Conservation (phyloP, 139 green algal genomes). For the Tetratostichococcus sp. region DNA sequence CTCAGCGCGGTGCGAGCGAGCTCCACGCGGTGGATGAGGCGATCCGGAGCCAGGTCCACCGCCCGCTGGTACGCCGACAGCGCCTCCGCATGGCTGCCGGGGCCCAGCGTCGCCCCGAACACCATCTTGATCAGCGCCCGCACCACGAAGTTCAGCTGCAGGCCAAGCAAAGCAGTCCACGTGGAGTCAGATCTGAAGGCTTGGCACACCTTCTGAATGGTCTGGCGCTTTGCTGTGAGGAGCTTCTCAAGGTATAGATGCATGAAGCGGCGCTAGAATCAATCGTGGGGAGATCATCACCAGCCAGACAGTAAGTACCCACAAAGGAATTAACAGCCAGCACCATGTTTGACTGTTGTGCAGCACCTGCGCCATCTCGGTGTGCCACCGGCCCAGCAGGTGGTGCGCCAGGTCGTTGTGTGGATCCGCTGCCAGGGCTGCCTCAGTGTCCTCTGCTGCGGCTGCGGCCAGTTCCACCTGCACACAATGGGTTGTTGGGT, state of each 20-base stretch:
- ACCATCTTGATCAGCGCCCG: slow-evolving; percentile 53
- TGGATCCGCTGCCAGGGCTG: slow-evolving; percentile 46
- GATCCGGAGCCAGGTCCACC: slow-evolving; percentile 40
- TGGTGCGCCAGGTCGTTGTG: slow-evolving; percentile 70
- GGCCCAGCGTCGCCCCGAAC: slow-evolving; percentile 48
- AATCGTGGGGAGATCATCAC: too few relatives aligned
- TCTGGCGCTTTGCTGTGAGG: too few relatives aligned
- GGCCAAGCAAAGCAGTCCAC: too few relatives aligned
- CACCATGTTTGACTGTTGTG: not conserved
- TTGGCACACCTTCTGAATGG: too few relatives aligned
- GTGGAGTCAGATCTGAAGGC: too few relatives aligned
- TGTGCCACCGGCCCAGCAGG: slow-evolving; percentile 71
- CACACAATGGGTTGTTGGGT: too few relatives aligned
- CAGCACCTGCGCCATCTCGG: slow-evolving; percentile 57
- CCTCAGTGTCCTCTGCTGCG: slow-evolving; percentile 42
- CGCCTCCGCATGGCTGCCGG: slow-evolving; percentile 52
- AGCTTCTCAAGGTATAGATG: too few relatives aligned
- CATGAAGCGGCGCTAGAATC: too few relatives aligned
- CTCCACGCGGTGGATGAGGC: slow-evolving; percentile 65
- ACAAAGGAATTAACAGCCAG: not conserved
- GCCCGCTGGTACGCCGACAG: slow-evolving; percentile 51
- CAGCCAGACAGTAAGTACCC: too few relatives aligned
- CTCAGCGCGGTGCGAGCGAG: slow-evolving; percentile 35
- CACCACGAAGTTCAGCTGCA: slow-evolving; percentile 49
- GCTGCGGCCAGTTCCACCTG: slow-evolving; percentile 56